A percentile compares a stretch with the other conserved stretches of the same genome.
phyloP scores from a whole-genome alignment of 2,329 filamentous ascomycete genomes.

The Diaporthe ampelina region DNA sequence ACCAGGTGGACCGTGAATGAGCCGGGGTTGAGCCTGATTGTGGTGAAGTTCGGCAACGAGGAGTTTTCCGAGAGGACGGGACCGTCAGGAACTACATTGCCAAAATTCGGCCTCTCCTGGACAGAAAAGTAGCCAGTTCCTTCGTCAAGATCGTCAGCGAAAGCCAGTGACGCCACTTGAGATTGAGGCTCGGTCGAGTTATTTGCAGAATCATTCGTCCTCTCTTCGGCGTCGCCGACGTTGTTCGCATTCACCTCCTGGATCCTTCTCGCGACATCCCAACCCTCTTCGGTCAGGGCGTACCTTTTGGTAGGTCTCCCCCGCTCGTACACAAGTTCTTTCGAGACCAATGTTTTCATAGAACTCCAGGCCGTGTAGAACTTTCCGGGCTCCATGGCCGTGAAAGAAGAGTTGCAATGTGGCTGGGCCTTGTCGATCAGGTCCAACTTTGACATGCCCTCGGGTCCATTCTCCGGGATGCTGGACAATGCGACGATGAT shows the following conservation, averaged over 20 bases:
- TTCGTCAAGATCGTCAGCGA: slow-evolving; percentile 4
- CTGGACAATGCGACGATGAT: slow-evolving; percentile 76
- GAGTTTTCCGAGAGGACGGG: slow-evolving; percentile 46
- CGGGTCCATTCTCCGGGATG: slow-evolving; percentile 65
- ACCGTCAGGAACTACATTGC: slow-evolving; percentile 58
- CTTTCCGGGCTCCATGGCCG: slow-evolving; percentile 73
- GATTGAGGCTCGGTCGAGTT: neutral
- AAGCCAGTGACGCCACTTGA: neutral
- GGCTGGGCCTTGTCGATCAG: slow-evolving; percentile 79
- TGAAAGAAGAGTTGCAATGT: slow-evolving; percentile 81
- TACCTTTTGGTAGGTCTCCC: slow-evolving; percentile 79
- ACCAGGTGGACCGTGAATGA: slow-evolving; percentile 81
- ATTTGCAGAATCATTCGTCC: neutral
- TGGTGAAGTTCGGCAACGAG: slow-evolving; percentile 64
- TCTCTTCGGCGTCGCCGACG: slow-evolving; percentile 9
- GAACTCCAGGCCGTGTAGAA: slow-evolving; percentile 88
- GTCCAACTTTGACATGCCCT: slow-evolving; percentile 76
- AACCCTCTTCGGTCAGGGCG: slow-evolving; percentile 81
- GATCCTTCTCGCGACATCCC: slow-evolving; percentile 79
- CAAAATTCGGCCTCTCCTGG: slow-evolving; percentile 49
- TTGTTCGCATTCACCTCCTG: slow-evolving; percentile 56
- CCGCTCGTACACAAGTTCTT: slow-evolving; percentile 80
- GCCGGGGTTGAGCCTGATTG: slow-evolving; percentile 73
- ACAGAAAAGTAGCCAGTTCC: slow-evolving; percentile 36
- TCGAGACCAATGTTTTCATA: slow-evolving; percentile 81